Evolutionary conservation across 768 basidiomycete genomes (phyloP).

Genomic region (Tulasnella sp.): DNA sequence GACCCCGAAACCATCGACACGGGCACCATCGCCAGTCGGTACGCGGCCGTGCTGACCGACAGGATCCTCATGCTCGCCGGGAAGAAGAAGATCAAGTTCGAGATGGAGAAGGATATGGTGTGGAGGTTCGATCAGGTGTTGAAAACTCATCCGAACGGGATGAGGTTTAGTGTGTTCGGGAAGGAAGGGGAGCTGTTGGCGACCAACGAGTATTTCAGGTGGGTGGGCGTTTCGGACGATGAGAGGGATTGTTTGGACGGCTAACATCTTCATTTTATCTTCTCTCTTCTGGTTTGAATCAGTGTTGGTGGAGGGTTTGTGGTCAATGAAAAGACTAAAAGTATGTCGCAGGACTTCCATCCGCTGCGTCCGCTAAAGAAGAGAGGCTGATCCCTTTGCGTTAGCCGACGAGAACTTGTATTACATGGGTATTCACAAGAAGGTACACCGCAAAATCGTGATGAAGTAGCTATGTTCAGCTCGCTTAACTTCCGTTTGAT

Average conservation of each 20-base stretch:
- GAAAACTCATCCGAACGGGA: constrained; percentile 74
- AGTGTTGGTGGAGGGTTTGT: constrained; percentile 92
- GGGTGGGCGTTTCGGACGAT: not conserved
- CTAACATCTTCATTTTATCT: too few relatives aligned
- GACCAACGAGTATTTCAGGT: constrained; percentile 89
- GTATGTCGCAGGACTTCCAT: constrained; percentile 25
- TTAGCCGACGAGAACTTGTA: constrained; percentile 90
- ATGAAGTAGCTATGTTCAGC: too few relatives aligned
- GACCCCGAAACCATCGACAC: constrained; percentile 92
- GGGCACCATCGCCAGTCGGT: constrained; percentile 67
- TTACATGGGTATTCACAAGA: constrained; percentile 84
- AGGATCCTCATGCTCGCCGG: constrained; percentile 63
- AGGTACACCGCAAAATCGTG: not conserved
- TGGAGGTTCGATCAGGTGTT: constrained; percentile 83
- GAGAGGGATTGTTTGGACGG: not conserved
- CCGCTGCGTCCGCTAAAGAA: not conserved
- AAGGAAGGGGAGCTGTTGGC: constrained; percentile 77
- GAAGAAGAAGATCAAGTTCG: constrained; percentile 63
- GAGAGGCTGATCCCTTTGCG: not conserved
- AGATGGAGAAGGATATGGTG: constrained; percentile 85
- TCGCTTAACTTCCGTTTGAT: not conserved
- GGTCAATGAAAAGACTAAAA: constrained; percentile 88
- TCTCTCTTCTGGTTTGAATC: not conserved
- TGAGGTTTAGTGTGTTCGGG: constrained; percentile 81
- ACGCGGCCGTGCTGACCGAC: constrained; percentile 51